phyloP scores from a whole-genome alignment of 78 protist genomes.

The Dictyostelium firmibasis region DNA sequence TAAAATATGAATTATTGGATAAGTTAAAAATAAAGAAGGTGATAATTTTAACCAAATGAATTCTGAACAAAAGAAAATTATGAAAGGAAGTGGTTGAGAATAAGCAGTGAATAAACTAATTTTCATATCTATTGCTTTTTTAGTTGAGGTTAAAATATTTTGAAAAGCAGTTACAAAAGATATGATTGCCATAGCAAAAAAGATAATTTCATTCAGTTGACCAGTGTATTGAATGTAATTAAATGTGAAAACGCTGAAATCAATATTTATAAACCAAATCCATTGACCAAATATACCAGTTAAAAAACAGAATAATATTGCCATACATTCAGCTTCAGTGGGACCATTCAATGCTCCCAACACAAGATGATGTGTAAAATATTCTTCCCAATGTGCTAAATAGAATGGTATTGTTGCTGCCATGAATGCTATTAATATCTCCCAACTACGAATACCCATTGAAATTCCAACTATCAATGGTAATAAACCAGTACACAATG shows the following conservation, averaged over 20 bases:
- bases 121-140: conserved; percentile 35
- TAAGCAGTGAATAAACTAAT: conserved; percentile 49
- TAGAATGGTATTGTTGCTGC: conserved; percentile 73
- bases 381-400: conserved; percentile 81
- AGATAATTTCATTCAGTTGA: conserved; percentile 21
- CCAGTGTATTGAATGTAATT: background rate
- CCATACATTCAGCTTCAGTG: conserved; percentile 66
- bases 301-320: conserved; percentile 3
- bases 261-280: conserved; percentile 34
- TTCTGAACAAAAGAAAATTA: conserved; percentile 13
- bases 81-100: conserved; percentile 69
- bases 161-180: conserved; percentile 25
- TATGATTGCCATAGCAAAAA: background rate
- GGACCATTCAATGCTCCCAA: conserved; percentile 77
- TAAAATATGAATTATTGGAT: conserved; percentile 46
- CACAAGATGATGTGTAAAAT: conserved; percentile 61
- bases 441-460: conserved; percentile 28
- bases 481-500: conserved; percentile 31
- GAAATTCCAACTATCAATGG: conserved; percentile 36
- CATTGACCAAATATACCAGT: conserved; percentile 55
- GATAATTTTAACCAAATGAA: conserved; percentile 47
- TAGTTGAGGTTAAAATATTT: background rate
- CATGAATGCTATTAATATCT: conserved; percentile 31
- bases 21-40: background rate
- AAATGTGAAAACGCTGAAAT: background rate